Evolutionary conservation across 1,284 basidiomycete genomes (phyloP).

Genomic region (Pulchroboletus neoregius): DNA sequence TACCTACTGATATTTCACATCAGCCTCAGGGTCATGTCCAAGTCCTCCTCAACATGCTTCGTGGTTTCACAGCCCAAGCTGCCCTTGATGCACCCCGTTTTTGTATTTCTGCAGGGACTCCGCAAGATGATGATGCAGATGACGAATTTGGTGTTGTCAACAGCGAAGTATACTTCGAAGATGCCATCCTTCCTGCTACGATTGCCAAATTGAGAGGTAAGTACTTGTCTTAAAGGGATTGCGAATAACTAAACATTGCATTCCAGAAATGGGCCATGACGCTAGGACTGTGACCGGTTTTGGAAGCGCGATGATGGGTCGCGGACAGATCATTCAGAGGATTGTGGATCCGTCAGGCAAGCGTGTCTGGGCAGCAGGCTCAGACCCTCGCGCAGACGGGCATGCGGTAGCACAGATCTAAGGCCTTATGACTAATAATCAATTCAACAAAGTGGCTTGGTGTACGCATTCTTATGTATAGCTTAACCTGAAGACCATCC

Average conservation of each 20-base stretch:
- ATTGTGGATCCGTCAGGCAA: slow-evolving; percentile 60
- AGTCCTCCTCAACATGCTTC: slow-evolving; percentile 87
- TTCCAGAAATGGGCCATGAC: slow-evolving; percentile 81
- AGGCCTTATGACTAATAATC: not conserved
- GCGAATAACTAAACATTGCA: slow-evolving; percentile 5
- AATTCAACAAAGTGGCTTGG: slow-evolving; percentile 5
- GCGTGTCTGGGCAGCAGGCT: slow-evolving; percentile 84
- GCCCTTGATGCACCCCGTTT: slow-evolving; percentile 93
- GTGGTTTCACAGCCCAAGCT: slow-evolving; percentile 81
- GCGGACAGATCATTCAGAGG: slow-evolving; percentile 90
- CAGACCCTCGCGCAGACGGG: slow-evolving; percentile 84
- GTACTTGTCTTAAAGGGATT: slow-evolving; percentile 18
- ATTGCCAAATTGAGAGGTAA: slow-evolving; percentile 60
- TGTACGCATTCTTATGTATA: slow-evolving; percentile 4
- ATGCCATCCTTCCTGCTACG: slow-evolving; percentile 65
- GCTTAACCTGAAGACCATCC: not conserved
- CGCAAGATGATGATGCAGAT: slow-evolving; percentile 53
- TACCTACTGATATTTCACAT: not conserved
- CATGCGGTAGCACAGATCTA: slow-evolving; percentile 86
- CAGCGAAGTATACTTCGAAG: slow-evolving; percentile 85
- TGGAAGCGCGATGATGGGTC: slow-evolving; percentile 72
- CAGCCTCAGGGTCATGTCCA: slow-evolving; percentile 91
- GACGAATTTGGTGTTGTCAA: slow-evolving; percentile 65
- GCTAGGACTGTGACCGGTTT: slow-evolving; percentile 62
- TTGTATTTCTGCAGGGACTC: slow-evolving; percentile 84